phyloP scores from a whole-genome alignment of 2,329 filamentous ascomycete species.

The Sarocladium oryzae region DNA sequence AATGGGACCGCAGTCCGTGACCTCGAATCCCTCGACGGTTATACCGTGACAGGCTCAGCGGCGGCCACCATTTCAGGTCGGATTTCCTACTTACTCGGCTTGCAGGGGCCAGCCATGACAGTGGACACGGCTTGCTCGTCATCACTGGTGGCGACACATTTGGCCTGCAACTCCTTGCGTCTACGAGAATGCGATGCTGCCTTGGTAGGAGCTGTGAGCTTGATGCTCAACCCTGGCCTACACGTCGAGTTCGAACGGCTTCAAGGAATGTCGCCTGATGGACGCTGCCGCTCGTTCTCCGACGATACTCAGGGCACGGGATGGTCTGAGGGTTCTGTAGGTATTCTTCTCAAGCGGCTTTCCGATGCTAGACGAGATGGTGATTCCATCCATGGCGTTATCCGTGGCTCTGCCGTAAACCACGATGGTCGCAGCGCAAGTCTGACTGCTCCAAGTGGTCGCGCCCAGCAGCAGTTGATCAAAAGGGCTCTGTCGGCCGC shows the following conservation, averaged over 20 bases:
- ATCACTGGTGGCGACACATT: slow-evolving; percentile 39
- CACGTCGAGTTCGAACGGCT: slow-evolving; percentile 14
- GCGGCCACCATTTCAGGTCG: slow-evolving; percentile 14
- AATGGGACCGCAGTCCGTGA: background rate
- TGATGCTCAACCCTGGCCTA: slow-evolving; percentile 13
- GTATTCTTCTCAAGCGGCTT: slow-evolving; percentile 36
- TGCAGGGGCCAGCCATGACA: slow-evolving; percentile 43
- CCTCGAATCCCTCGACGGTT: slow-evolving; percentile 12
- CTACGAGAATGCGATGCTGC: slow-evolving; percentile 13
- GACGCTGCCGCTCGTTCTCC: slow-evolving; percentile 29
- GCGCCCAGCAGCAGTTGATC: slow-evolving; percentile 31
- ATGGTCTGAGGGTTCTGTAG: slow-evolving; percentile 15
- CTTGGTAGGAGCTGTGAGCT: slow-evolving; percentile 14
- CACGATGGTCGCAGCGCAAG: slow-evolving; percentile 34
- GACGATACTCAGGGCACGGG: slow-evolving; percentile 15
- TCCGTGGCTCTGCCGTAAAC: slow-evolving; percentile 27
- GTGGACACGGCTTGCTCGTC: slow-evolving; percentile 45
- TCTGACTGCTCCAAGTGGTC: slow-evolving; percentile 31
- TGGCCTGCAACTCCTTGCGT: slow-evolving; percentile 37
- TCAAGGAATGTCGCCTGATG: slow-evolving; percentile 14
- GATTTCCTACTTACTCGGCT: slow-evolving; percentile 26
- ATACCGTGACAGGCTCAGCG: slow-evolving; percentile 13
- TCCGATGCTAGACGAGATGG: slow-evolving; percentile 34
- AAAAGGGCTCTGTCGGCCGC: slow-evolving; percentile 12
- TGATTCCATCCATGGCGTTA: slow-evolving; percentile 28